These are phyloP conservation scores for Aspergillus pseudonomiae DNA, from an alignment of 2,329 filamentous ascomycete species.

Conservation along the genomic window DNA sequence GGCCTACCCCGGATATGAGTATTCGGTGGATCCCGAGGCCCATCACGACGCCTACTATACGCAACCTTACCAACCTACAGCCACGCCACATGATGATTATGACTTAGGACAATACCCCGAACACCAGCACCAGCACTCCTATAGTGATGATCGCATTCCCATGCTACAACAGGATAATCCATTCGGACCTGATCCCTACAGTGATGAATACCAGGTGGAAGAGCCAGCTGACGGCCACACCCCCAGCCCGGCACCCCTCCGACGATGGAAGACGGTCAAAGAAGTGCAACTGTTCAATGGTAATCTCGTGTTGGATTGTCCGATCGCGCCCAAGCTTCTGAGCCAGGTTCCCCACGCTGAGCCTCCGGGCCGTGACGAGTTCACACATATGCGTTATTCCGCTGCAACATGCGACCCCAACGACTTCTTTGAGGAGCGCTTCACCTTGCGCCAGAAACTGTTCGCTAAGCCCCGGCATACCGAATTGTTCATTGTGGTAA, in stretches of 20 bases:
- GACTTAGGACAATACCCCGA: constrained; percentile 59
- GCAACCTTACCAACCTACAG: constrained; percentile 74
- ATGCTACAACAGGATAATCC: constrained; percentile 70
- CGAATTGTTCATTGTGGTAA: constrained; percentile 93
- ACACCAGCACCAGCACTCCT: constrained; percentile 54
- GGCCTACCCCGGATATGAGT: constrained; percentile 64
- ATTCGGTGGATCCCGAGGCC: constrained; percentile 77
- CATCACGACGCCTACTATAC: constrained; percentile 89
- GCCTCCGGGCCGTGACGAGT: constrained; percentile 77
- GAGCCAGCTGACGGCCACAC: constrained; percentile 40
- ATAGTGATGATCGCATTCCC: constrained; percentile 72
- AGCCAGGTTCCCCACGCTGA: constrained; percentile 84
- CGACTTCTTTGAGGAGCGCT: constrained; percentile 85
- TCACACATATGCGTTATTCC: constrained; percentile 81
- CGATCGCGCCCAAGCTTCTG: constrained; percentile 83
- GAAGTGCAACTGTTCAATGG: constrained; percentile 96
- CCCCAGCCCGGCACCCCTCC: constrained; percentile 65
- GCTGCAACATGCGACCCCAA: constrained; percentile 92
- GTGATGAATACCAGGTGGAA: constrained; percentile 46
- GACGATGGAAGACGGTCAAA: constrained; percentile 97
- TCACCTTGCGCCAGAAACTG: constrained; percentile 86
- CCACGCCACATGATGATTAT: constrained; percentile 57
- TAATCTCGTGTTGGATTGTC: constrained; percentile 95
- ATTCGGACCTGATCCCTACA: constrained; percentile 65
- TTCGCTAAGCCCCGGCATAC: constrained; percentile 92